A percentile compares a stretch with the other conserved stretches of the same genome.
Evolutionary conservation across 495 filamentous ascomycete species (phyloP).

Genomic region (Pseudotulostoma volvatum): DNA sequence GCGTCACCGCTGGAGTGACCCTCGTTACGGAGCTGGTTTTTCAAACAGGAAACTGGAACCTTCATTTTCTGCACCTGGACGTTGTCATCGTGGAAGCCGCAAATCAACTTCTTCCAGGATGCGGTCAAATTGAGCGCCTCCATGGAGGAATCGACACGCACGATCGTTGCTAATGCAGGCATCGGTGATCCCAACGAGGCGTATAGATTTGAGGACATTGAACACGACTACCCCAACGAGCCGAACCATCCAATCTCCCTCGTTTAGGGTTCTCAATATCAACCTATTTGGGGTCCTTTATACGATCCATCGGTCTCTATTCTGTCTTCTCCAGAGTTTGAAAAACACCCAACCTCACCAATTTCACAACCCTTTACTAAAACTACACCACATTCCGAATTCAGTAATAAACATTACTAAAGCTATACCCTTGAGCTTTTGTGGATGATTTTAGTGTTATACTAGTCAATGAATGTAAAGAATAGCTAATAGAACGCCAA

Average conservation of each 20-base stretch:
- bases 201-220: constrained; percentile 1
- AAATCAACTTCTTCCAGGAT: constrained; percentile 35
- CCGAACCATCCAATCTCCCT: constrained; percentile 29
- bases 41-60: constrained; percentile 6
- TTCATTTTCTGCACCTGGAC: constrained; percentile 26
- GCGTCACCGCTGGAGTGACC: constrained; percentile 16
- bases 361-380: no score
- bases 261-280: constrained; percentile 35
- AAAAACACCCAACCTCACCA: no score
- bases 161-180: constrained; percentile 53
- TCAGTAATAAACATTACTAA: no score
- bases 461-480: no score
- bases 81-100: constrained; percentile 22
- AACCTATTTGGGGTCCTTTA: constrained; percentile 49
- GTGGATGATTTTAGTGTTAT: no score
- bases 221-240: constrained; percentile 3
- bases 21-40: constrained; percentile 3
- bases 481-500: no score
- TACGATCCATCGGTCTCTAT: constrained; percentile 39
- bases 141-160: constrained; percentile 39
- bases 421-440: no score
- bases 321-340: no score
- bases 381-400: no score
- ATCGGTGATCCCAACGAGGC: constrained; percentile 24
- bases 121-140: constrained; percentile 33